A percentile compares a stretch with the other conserved stretches of the same genome.
Evolutionary conservation across 352 stramenopile species (phyloP).

Genomic region (Phytophthora syringae): DNA sequence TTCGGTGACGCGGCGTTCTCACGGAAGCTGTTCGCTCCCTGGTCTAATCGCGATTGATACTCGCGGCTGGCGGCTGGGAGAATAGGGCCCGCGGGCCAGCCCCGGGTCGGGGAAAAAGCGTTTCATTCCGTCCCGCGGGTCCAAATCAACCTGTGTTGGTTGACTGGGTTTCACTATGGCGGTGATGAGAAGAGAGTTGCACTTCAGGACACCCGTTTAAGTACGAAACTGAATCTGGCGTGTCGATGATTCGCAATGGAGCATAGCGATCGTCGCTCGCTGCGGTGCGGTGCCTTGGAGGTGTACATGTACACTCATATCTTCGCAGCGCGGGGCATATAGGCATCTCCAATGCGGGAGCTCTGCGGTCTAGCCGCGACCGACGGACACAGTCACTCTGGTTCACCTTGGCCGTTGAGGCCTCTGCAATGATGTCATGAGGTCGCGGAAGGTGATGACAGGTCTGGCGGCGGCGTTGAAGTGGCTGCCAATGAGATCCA

Average conservation of each 20-base stretch:
- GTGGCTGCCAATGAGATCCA: no score
- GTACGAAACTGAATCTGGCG: constrained; percentile 2
- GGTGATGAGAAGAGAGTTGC: no score
- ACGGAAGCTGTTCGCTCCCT: constrained; percentile 24
- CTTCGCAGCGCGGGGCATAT: not conserved
- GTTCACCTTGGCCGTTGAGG: constrained; percentile 7
- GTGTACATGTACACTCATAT: not conserved
- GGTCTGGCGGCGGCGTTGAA: constrained; percentile 4
- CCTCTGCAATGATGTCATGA: constrained; percentile 27
- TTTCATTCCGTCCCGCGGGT: no score
- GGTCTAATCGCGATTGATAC: constrained; percentile 15
- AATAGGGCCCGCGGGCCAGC: not conserved
- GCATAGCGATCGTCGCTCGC: no score
- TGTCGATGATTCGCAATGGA: no score
- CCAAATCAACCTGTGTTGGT: no score
- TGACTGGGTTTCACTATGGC: no score
- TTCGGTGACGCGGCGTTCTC: constrained; percentile 42
- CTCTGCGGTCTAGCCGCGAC: not conserved
- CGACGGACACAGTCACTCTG: constrained; percentile 8
- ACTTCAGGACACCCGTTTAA: no score
- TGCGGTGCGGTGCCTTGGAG: no score
- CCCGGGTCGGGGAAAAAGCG: constrained; percentile 1
- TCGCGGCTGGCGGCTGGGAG: not conserved
- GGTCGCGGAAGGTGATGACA: constrained; percentile 11
- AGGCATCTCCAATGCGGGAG: not conserved